phyloP scores from a whole-genome alignment of 805 yeast species.

The Myxozyma lipomycoides region DNA sequence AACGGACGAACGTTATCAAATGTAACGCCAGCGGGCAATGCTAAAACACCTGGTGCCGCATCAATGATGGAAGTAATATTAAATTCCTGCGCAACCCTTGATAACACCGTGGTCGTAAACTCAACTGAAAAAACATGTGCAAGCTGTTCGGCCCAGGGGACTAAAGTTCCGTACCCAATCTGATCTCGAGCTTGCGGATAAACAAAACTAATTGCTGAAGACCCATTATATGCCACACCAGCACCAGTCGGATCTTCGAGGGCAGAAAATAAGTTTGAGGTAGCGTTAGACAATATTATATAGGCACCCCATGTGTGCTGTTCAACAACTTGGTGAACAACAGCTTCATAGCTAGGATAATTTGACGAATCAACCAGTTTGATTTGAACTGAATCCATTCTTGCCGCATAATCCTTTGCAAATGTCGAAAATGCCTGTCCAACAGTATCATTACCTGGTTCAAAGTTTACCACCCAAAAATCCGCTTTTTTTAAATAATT shows the following conservation, averaged over 20 bases:
- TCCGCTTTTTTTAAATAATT: slow-evolving; percentile 38
- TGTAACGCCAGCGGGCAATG: slow-evolving; percentile 39
- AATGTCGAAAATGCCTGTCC: slow-evolving; percentile 35
- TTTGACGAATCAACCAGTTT: slow-evolving; percentile 36
- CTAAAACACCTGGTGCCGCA: slow-evolving; percentile 30
- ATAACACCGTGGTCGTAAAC: slow-evolving; percentile 29
- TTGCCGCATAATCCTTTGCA: slow-evolving; percentile 25
- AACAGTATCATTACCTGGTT: slow-evolving; percentile 33
- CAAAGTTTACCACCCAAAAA: slow-evolving; percentile 43
- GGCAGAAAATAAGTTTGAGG: slow-evolving; percentile 42
- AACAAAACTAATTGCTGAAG: slow-evolving; percentile 40
- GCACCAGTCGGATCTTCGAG: slow-evolving; percentile 36
- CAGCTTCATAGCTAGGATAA: slow-evolving; percentile 39
- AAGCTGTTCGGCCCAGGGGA: slow-evolving; percentile 43
- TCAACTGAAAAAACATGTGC: slow-evolving; percentile 35
- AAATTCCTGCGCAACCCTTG: slow-evolving; percentile 35
- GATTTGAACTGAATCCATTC: slow-evolving; percentile 32
- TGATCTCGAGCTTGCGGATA: slow-evolving; percentile 68
- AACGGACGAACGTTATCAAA: slow-evolving; percentile 50
- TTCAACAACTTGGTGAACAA: slow-evolving; percentile 47
- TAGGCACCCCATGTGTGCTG: slow-evolving; percentile 65
- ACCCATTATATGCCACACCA: slow-evolving; percentile 33
- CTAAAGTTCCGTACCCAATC: slow-evolving; percentile 46
- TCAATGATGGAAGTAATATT: slow-evolving; percentile 30
- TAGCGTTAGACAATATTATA: slow-evolving; percentile 52